These are phyloP conservation scores for Colletotrichum salicis DNA, from an alignment of 2,329 filamentous ascomycete species.

Conservation along the genomic window DNA sequence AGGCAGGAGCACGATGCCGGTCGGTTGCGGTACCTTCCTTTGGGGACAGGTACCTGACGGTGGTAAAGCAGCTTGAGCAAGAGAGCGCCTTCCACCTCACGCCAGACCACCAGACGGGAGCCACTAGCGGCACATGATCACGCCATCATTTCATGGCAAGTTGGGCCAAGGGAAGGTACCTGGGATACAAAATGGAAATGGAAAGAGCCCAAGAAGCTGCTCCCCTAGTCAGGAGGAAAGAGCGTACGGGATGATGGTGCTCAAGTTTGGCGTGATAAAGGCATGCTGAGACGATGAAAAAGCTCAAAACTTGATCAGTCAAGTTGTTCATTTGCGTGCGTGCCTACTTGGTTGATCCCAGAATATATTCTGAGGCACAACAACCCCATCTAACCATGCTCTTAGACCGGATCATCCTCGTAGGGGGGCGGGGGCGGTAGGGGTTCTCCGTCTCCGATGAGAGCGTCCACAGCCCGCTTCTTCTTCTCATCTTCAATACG, in stretches of 20 bases:
- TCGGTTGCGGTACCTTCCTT: neutral
- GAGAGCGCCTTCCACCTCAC: neutral
- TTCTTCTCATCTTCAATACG: slow-evolving; percentile 73
- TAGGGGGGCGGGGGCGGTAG: slow-evolving; percentile 50
- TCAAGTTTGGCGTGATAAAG: neutral
- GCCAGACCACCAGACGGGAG: neutral
- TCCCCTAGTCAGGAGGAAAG: neutral
- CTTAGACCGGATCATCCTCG: slow-evolving; percentile 49
- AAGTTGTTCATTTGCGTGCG: no score
- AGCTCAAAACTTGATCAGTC: neutral
- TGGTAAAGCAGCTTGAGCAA: neutral
- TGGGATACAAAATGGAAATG: neutral
- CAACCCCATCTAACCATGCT: neutral
- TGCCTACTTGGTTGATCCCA: neutral
- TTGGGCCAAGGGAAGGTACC: neutral
- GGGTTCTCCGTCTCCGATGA: slow-evolving; percentile 38
- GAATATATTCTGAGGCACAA: neutral
- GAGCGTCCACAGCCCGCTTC: slow-evolving; percentile 37
- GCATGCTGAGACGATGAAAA: no score
- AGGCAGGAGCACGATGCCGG: neutral
- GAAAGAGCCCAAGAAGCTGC: no score
- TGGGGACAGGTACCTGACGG: neutral
- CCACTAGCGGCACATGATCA: neutral
- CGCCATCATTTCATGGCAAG: neutral
- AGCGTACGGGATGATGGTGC: neutral